Conservation (phyloP, 306 rosid genomes). For the Sicyos edulis region DNA sequence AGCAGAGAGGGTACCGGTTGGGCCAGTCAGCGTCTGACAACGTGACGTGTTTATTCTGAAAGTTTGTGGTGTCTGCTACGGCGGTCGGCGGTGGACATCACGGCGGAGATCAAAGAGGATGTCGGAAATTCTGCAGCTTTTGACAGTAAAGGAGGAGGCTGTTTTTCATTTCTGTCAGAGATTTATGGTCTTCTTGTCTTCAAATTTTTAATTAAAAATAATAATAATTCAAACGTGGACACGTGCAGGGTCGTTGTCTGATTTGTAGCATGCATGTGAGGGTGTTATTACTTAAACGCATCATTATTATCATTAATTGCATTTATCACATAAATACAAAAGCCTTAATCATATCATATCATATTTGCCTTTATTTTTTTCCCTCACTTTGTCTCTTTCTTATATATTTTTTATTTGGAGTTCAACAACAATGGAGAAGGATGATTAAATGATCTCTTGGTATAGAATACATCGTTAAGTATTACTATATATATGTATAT, state of each 20-base stretch:
- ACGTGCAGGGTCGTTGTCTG: constrained; percentile 20
- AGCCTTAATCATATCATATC: constrained; percentile 9
- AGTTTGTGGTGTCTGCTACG: constrained; percentile 15
- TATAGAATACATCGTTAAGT: too few relatives aligned
- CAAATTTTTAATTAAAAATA: neutral
- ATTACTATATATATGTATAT: too few relatives aligned
- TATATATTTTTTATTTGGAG: too few relatives aligned
- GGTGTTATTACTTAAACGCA: neutral
- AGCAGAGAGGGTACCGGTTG: neutral
- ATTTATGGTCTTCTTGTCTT: constrained; percentile 3
- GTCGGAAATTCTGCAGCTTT: constrained; percentile 17
- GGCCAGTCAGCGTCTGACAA: constrained; percentile 11
- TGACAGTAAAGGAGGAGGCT: constrained; percentile 3
- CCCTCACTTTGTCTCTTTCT: neutral
- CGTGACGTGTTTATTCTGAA: constrained; percentile 12
- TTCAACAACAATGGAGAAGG: too few relatives aligned
- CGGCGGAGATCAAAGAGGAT: constrained; percentile 17
- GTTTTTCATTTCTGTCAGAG: constrained; percentile 11
- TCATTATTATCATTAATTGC: constrained; percentile 14
- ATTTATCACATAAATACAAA: constrained; percentile 31
- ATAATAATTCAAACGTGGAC: constrained; percentile 16
- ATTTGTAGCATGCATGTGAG: constrained; percentile 18
- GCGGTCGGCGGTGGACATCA: constrained; percentile 21
- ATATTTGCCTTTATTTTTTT: neutral
- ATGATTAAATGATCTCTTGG: too few relatives aligned